Evolutionary conservation across 2,329 filamentous ascomycete genomes (phyloP).

Genomic region (Monilinia aucupariae): DNA sequence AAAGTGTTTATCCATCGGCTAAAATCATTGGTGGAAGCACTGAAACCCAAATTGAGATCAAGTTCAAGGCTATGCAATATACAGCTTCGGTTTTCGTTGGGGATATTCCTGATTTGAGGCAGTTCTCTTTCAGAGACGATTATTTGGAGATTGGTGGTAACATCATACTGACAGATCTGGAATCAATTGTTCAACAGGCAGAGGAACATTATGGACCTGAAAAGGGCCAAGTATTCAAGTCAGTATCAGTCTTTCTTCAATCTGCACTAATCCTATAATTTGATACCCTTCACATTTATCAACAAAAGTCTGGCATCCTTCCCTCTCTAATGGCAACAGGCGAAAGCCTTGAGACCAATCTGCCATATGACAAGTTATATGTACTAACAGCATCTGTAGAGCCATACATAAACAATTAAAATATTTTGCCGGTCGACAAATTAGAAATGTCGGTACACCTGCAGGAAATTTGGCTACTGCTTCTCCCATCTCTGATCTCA

Average conservation of each 20-base stretch:
- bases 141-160: slow-evolving; percentile 91
- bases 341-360: not conserved
- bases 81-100: slow-evolving; percentile 86
- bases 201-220: slow-evolving; percentile 67
- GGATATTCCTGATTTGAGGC: slow-evolving; percentile 82
- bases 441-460: slow-evolving; percentile 94
- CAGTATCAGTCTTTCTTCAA: not conserved
- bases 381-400: slow-evolving; percentile 1
- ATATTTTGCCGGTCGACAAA: slow-evolving; percentile 92
- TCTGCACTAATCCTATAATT: not conserved
- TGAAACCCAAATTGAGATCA: slow-evolving; percentile 96
- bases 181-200: slow-evolving; percentile 75
- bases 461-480: slow-evolving; percentile 92
- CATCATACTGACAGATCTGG: slow-evolving; percentile 84
- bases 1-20: slow-evolving; percentile 73
- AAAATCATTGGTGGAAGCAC: slow-evolving; percentile 96
- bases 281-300: not conserved
- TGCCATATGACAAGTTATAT: not conserved
- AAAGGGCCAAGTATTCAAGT: slow-evolving; percentile 64
- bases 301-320: not conserved
- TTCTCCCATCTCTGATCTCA: slow-evolving; percentile 92
- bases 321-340: not conserved
- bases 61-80: slow-evolving; percentile 93
- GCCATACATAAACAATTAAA: slow-evolving; percentile 90
- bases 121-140: slow-evolving; percentile 73